Conservation (phyloP, 2,329 filamentous ascomycete genomes). For the Ciborinia camelliae region DNA sequence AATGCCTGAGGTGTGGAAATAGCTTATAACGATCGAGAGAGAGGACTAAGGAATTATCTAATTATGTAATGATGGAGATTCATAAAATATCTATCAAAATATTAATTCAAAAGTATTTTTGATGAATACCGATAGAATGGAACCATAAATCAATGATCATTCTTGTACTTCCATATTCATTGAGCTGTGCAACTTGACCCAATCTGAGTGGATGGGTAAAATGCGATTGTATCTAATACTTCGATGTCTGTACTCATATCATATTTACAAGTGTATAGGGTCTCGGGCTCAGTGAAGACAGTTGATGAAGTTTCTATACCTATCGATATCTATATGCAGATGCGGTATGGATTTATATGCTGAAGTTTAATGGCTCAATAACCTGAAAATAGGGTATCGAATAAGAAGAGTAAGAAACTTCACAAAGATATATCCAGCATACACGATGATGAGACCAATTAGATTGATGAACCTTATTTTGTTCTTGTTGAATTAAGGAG, state of each 20-base stretch:
- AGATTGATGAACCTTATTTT: background rate
- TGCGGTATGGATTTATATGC: background rate
- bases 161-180: constrained; percentile 2
- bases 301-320: background rate
- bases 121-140: constrained; percentile 11
- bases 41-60: too few relatives aligned
- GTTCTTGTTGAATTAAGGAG: background rate
- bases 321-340: background rate
- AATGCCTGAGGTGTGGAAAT: too few relatives aligned
- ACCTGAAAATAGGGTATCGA: too few relatives aligned
- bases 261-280: background rate
- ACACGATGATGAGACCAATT: background rate
- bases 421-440: background rate
- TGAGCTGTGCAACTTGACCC: background rate
- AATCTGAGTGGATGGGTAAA: constrained; percentile 2
- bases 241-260: background rate
- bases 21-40: too few relatives aligned
- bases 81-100: too few relatives aligned
- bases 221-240: background rate
- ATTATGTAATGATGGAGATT: too few relatives aligned
- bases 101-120: too few relatives aligned
- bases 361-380: background rate
- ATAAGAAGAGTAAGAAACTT: background rate
- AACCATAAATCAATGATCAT: background rate
- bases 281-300: background rate